Base-by-base conservation (phyloP, 768 basidiomycete genomes). In the Suillus discolor region DNA sequence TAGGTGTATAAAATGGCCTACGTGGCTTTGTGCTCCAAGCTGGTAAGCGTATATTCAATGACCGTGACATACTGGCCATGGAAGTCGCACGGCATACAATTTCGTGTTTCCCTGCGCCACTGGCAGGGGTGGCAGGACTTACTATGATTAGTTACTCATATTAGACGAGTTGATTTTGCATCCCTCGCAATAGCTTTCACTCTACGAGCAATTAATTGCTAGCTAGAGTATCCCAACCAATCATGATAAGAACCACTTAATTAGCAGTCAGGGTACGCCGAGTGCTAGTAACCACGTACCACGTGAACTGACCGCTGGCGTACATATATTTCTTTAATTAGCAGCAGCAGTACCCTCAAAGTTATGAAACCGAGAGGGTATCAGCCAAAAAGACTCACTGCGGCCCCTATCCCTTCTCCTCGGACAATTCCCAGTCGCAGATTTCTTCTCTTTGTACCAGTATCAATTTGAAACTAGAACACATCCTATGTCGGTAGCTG, bases 281-380 rank as follows among this genome's bases (percentile, higher is more conserved):
- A 31, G 31, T 31, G 31, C 31, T 6, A 31, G 31, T 31, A 31
- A 31, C 4, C 31, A 31, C 31, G 31, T 31, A 31, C 36, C 36
- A 38, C 36, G 42, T 42, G 42, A 42, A 42, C 42, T 18, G 53
- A 54, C 18, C 28, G 25, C 25, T 28, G 4, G 49, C 13, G 16
- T 8, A 28, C 15, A 16, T 13, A 9, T 4, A 18, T 44, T 7
- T 47, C n/a, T 49, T 49, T 6, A 49, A 23, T 49, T 23, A 13
- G 47, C 23, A 51, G 47, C 47, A 23, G 25, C 2, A 6, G 54
- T 55, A 55, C 54, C 54, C 20, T 38, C 54, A 13, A 55, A 11
- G 54, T 55, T n/a, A 55, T 55, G 54, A 55, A 55, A 55, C 54
- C 20, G 34, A 4, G 54, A 55, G 12, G 54, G 54, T 55, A 13